Evolutionary conservation across 2,329 filamentous ascomycete genomes (phyloP).

Genomic region (Phoma sp.): DNA sequence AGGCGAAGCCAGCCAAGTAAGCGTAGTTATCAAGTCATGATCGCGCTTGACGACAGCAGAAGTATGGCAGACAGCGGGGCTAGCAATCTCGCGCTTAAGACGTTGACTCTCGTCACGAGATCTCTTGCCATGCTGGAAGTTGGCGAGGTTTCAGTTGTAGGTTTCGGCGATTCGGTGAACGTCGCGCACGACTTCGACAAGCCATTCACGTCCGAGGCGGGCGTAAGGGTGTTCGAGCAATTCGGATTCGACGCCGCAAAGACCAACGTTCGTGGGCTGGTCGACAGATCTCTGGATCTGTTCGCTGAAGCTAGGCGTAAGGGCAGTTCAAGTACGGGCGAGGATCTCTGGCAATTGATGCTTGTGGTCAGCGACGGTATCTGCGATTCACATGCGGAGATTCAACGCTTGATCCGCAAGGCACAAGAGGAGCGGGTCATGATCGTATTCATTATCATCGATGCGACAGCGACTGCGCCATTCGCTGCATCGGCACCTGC

Average conservation of each 20-base stretch:
- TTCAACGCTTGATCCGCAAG: constrained; percentile 81
- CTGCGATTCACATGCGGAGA: constrained; percentile 85
- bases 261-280: constrained; percentile 82
- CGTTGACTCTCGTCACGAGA: constrained; percentile 87
- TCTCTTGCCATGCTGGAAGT: constrained; percentile 91
- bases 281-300: constrained; percentile 77
- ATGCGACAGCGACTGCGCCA: constrained; percentile 56
- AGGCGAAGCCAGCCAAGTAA: constrained; percentile 89
- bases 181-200: constrained; percentile 85
- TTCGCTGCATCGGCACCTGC: constrained; percentile 10
- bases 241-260: constrained; percentile 86
- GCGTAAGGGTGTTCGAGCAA: constrained; percentile 80
- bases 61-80: constrained; percentile 86
- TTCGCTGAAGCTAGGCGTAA: constrained; percentile 78
- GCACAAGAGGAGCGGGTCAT: constrained; percentile 94
- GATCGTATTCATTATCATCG: constrained; percentile 97
- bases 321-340: constrained; percentile 54
- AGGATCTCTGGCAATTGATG: constrained; percentile 92
- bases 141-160: constrained; percentile 88
- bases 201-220: constrained; percentile 80
- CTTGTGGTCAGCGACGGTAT: constrained; percentile 93
- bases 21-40: constrained; percentile 93
- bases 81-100: constrained; percentile 86
- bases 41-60: constrained; percentile 94
- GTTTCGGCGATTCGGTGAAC: constrained; percentile 83